These are phyloP conservation scores for Irpex sp. DNA, from an alignment of 1,284 basidiomycete genomes.

Conservation along the genomic window DNA sequence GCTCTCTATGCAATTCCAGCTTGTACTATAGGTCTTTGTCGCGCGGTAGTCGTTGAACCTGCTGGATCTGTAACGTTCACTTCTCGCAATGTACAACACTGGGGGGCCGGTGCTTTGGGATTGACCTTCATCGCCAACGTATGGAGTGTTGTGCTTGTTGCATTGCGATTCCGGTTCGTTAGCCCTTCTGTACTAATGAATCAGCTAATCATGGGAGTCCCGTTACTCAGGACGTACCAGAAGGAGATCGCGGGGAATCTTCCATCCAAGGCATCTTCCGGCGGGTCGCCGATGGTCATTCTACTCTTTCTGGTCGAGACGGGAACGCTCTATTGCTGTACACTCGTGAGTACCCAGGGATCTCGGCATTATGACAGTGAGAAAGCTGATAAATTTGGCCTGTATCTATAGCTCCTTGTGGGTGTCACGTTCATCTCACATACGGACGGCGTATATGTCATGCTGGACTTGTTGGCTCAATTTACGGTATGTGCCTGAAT, in stretches of 20 bases:
- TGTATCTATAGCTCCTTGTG: background rate
- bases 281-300: background rate
- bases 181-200: background rate
- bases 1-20: background rate
- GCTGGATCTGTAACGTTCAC: background rate
- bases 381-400: background rate
- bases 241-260: background rate
- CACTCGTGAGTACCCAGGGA: background rate
- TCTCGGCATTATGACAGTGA: background rate
- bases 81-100: background rate
- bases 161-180: constrained; percentile 1
- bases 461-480: constrained; percentile 3
- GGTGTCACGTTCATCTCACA: background rate
- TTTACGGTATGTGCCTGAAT: background rate
- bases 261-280: background rate
- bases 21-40: background rate
- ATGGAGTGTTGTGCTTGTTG: constrained; percentile 1
- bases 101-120: background rate
- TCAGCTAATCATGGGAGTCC: background rate
- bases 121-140: constrained; percentile 1
- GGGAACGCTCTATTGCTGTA: constrained; percentile 2
- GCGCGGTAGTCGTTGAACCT: background rate
- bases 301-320: constrained; percentile 3
- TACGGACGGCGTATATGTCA: constrained; percentile 3
- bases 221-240: background rate